Evolutionary conservation across 805 yeast genomes (phyloP), one percentile per base, ranked within the genome.

Genomic region (Wickerhamiella spandovensis): DNA sequence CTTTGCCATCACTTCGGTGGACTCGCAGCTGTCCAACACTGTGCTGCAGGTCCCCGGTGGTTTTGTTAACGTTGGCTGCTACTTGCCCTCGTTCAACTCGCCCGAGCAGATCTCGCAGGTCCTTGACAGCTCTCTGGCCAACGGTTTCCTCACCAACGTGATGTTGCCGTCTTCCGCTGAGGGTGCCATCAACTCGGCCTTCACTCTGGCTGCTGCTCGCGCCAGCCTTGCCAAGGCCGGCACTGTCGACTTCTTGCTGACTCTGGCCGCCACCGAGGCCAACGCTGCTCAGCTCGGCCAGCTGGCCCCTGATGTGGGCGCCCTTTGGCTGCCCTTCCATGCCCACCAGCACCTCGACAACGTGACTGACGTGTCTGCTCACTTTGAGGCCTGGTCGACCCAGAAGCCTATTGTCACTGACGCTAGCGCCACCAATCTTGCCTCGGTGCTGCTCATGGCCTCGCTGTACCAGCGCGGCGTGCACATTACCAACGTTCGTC

Each of bases 91-190:
- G 17, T 71, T 81, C 53, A 73, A 78, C 62, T 70, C 51, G 30
- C 57, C 64, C 35, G 85, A 82, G 54, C 74, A 84, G 58, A 86
- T 79, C 66, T 73, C 74, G 50, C 23, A 46, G 23, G 75, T 82
- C 44, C 76, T 94, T 49, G 79, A 82, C 67, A 70, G 77, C 44
- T 78, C 92, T 38, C 73, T 88, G 59, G 79, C 82, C 54, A 72
- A 95, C 50, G 97, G 98, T 59, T 90, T 90, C 76, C 82, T 95
- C 46, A 84, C 82, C 73, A 78, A 81, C 58, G 80, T 89, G 30
- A 74, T 87, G 63, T 73, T 84, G 66, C 95, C 97, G 51, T 75
- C 79, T 55, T 75, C 87, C 38, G 59, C 74, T 46, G 69, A 72
- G 43, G 88, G 90, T 48, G 68, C 79, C 43, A 72, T 88, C 56